These are phyloP conservation scores for Staphylotrichum tortipilum DNA, from an alignment of 495 filamentous ascomycete genomes.

Conservation along the genomic window DNA sequence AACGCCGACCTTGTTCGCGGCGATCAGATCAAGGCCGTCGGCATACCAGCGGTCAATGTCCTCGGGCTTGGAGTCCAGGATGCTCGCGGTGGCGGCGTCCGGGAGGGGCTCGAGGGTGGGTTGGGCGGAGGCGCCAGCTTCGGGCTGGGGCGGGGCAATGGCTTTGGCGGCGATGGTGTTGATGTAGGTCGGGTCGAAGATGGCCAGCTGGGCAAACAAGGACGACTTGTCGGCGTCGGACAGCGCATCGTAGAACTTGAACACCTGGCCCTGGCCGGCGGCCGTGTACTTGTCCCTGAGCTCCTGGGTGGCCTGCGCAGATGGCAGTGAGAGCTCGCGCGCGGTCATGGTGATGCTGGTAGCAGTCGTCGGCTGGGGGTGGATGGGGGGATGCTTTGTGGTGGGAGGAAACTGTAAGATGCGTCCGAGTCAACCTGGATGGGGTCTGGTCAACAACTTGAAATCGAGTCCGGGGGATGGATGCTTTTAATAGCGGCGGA, in stretches of 20 bases:
- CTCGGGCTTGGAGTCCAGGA: constrained; percentile 75
- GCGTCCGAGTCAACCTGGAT: too few species aligned
- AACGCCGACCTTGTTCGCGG: constrained; percentile 83
- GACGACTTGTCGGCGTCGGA: constrained; percentile 59
- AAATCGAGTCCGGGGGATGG: too few species aligned
- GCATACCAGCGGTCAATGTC: constrained; percentile 82
- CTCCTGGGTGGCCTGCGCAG: constrained; percentile 59
- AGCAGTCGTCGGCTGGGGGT: too few species aligned
- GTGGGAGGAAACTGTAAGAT: too few species aligned
- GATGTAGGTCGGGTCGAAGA: constrained; percentile 72
- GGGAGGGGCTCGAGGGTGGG: constrained; percentile 81
- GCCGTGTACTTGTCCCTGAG: constrained; percentile 70
- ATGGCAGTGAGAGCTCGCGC: constrained; percentile 59
- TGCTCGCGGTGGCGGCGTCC: constrained; percentile 77
- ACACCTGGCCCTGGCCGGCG: constrained; percentile 81
- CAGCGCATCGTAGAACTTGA: constrained; percentile 81
- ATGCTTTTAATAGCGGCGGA: too few species aligned
- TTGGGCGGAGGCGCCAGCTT: constrained; percentile 33
- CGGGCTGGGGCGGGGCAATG: constrained; percentile 61
- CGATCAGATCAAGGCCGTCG: constrained; percentile 74
- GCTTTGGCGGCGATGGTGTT: constrained; percentile 76
- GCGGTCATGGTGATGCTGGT: constrained; percentile 21
- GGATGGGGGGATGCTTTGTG: too few species aligned
- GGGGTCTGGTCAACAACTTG: not conserved
- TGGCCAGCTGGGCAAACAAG: constrained; percentile 72